Evolutionary conservation across 2,329 filamentous ascomycete genomes (phyloP).

Genomic region (Knufia petricola): DNA sequence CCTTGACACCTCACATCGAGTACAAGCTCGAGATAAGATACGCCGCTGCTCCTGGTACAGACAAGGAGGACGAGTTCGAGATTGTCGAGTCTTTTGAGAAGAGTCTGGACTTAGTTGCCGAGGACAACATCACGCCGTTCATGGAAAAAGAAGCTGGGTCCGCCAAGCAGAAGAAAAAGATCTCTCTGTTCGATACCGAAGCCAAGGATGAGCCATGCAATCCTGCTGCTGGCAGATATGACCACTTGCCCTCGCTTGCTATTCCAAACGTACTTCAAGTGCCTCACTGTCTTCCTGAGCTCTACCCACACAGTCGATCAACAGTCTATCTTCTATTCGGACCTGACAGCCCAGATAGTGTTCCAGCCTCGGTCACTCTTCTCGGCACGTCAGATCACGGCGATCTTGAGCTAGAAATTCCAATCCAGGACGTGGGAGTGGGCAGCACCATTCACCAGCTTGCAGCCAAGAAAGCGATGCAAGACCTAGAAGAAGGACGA

Average conservation of each 20-base stretch:
- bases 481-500: conserved; percentile 60
- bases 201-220: conserved; percentile 36
- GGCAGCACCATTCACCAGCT: conserved; percentile 58
- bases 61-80: conserved; percentile 46
- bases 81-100: conserved; percentile 46
- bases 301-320: conserved; percentile 59
- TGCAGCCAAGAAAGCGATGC: conserved; percentile 56
- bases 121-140: neutral
- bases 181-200: conserved; percentile 51
- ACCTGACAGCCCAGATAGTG: conserved; percentile 37
- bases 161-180: conserved; percentile 24
- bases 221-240: conserved; percentile 28
- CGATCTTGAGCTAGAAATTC: conserved; percentile 55
- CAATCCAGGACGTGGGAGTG: conserved; percentile 42
- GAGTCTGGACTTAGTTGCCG: conserved; percentile 14
- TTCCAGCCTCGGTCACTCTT: conserved; percentile 48
- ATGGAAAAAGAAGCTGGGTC: conserved; percentile 4
- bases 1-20: conserved; percentile 55
- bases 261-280: conserved; percentile 54
- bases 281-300: conserved; percentile 51
- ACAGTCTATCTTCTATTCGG: conserved; percentile 57
- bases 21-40: conserved; percentile 52
- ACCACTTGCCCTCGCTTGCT: conserved; percentile 44
- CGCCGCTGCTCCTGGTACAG: conserved; percentile 27
- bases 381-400: conserved; percentile 48